Percentiles rank a stretch among this genome's conserved stretches.
Evolutionary conservation across 805 yeast species (phyloP).

Genomic region (Ogataea sp.): DNA sequence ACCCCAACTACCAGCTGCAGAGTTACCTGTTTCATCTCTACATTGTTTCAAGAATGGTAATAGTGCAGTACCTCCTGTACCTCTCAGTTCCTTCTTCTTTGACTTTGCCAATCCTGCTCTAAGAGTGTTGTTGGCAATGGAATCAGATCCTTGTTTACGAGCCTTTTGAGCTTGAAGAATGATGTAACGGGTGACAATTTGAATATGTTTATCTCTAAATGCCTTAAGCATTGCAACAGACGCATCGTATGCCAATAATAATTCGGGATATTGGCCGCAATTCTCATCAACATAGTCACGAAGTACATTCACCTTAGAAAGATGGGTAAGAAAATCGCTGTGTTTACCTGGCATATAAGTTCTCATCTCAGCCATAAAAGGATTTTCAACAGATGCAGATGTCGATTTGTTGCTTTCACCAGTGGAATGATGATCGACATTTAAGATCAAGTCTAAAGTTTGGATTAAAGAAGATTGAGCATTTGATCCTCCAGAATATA

Average conservation of each 20-base stretch:
- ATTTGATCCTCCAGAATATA: slow-evolving; percentile 84
- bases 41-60: slow-evolving; percentile 92
- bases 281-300: slow-evolving; percentile 51
- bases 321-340: slow-evolving; percentile 57
- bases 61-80: slow-evolving; percentile 92
- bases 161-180: slow-evolving; percentile 66
- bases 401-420: slow-evolving; percentile 39
- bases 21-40: slow-evolving; percentile 90
- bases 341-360: slow-evolving; percentile 86
- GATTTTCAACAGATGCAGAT: slow-evolving; percentile 19
- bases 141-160: slow-evolving; percentile 39
- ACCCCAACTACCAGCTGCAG: slow-evolving; percentile 93
- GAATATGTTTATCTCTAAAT: slow-evolving; percentile 89
- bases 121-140: slow-evolving; percentile 36
- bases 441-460: slow-evolving; percentile 68
- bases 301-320: slow-evolving; percentile 50
- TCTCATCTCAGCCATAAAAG: slow-evolving; percentile 77
- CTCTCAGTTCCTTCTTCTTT: slow-evolving; percentile 48
- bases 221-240: slow-evolving; percentile 81
- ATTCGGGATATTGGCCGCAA: slow-evolving; percentile 38
- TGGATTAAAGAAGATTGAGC: slow-evolving; percentile 91
- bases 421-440: slow-evolving; percentile 71
- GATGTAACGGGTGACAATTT: slow-evolving; percentile 82
- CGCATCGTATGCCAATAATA: slow-evolving; percentile 74
- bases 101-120: slow-evolving; percentile 60